Conservation (phyloP, 2,329 filamentous ascomycete genomes). For the Leptographium flavum region DNA sequence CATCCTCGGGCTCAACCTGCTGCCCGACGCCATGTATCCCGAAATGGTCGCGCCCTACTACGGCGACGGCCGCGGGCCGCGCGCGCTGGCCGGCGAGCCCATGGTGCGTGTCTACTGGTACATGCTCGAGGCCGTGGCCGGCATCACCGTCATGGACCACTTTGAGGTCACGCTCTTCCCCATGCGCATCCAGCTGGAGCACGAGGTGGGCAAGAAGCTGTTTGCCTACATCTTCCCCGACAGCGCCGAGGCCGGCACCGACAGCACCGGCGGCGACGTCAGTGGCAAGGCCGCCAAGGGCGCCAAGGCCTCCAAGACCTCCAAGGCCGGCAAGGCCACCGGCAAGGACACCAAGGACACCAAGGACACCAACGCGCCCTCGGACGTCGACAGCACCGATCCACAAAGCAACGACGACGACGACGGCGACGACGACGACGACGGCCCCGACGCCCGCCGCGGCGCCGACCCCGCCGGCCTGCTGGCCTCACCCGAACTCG, state of each 20-base stretch:
- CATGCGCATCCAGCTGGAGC: constrained; percentile 84
- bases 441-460: background rate
- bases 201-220: constrained; percentile 78
- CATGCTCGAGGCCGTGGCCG: constrained; percentile 95
- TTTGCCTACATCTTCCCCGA: constrained; percentile 98
- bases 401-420: constrained; percentile 27
- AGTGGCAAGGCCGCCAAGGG: too few species aligned
- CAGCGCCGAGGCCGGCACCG: constrained; percentile 34
- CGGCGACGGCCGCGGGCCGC: constrained; percentile 36
- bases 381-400: constrained; percentile 18
- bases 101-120: constrained; percentile 96
- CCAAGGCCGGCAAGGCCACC: constrained; percentile 24
- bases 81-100: constrained; percentile 30
- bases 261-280: constrained; percentile 30
- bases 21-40: constrained; percentile 84
- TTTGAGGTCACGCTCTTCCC: constrained; percentile 93
- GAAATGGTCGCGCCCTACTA: constrained; percentile 93
- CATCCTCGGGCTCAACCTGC: constrained; percentile 76
- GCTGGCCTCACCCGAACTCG: too few species aligned
- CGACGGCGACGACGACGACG: constrained; percentile 18
- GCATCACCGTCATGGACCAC: constrained; percentile 91
- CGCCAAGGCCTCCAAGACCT: constrained; percentile 29
- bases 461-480: constrained; percentile 50
- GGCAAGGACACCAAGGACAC: background rate
- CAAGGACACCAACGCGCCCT: constrained; percentile 32